These are phyloP conservation scores for Kazachstania viticola DNA, from an alignment of 805 yeast genomes.

Conservation along the genomic window DNA sequence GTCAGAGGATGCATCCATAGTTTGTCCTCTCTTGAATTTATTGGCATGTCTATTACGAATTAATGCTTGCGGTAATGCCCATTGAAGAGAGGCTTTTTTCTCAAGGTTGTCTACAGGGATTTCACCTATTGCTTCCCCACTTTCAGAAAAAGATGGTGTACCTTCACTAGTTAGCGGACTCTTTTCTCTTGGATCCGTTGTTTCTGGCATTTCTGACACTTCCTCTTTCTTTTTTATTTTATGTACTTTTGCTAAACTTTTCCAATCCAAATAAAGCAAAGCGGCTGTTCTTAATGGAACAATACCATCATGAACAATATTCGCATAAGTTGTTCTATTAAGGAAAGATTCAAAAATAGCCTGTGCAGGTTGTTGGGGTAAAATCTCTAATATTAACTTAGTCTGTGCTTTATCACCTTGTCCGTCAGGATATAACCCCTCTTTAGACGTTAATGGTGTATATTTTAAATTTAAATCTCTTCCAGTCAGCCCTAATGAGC, in stretches of 20 bases:
- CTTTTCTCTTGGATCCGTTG: not conserved
- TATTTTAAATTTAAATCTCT: slow-evolving; percentile 67
- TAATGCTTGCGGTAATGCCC: slow-evolving; percentile 17
- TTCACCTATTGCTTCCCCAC: slow-evolving; percentile 7
- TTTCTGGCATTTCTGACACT: not conserved
- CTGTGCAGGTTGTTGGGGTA: slow-evolving; percentile 70
- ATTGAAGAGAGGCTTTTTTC: slow-evolving; percentile 19
- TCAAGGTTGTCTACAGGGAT: slow-evolving; percentile 20
- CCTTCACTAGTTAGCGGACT: slow-evolving; percentile 1
- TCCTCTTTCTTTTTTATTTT: slow-evolving; percentile 19
- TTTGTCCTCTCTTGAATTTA: slow-evolving; percentile 20
- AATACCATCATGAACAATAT: slow-evolving; percentile 85
- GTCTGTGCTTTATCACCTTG: slow-evolving; percentile 5
- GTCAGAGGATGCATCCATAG: slow-evolving; percentile 4
- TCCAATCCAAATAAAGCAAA: slow-evolving; percentile 74
- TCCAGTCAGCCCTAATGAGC: slow-evolving; percentile 88
- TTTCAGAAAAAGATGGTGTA: not conserved
- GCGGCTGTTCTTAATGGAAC: slow-evolving; percentile 91
- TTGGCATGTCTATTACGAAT: slow-evolving; percentile 11
- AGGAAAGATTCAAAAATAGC: slow-evolving; percentile 48
- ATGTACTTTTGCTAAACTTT: slow-evolving; percentile 47
- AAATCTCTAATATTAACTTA: slow-evolving; percentile 55
- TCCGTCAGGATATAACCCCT: slow-evolving; percentile 14
- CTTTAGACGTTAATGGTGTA: slow-evolving; percentile 23
- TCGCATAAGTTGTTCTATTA: slow-evolving; percentile 77